Base-by-base conservation (phyloP, 2,329 filamentous ascomycete genomes). In the Aspergillus spinulosporus region DNA sequence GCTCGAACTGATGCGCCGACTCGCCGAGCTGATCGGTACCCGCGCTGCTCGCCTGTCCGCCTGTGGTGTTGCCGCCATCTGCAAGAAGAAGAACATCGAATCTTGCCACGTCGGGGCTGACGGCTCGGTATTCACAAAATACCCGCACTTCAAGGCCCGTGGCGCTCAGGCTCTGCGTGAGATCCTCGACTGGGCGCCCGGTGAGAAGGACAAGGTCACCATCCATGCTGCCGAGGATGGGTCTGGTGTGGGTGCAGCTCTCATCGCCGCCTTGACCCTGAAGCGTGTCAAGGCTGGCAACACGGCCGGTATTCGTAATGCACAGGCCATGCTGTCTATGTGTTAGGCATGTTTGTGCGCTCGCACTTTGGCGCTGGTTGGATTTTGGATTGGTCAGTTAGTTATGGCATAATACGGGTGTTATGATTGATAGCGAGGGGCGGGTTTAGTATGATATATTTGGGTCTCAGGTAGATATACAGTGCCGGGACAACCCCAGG, bases 91-190 rank as follows among this genome's bases (percentile, higher is more conserved):
- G 84, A 84, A 85, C 64, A 93, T 92, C 75, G 78, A 88, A 69
- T 83, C 84, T 37, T 96, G 90, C 79, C 94, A 97, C 74, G 94
- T 99, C 42, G 94, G 94, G 67, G 94, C 94, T 50, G 94, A 99
- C 71, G 94, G 94, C 37, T 96, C 90, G 14, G 93, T 99, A 53
- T 99, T 99, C 81, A 97, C 96, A 83, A 97, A 97, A 75, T 99
- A 99, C 78, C 94, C 94, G 9, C 89, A 96, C 78, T 99, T 99
- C 84, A 97, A 97, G 82, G 85, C 87, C 56, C 88, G 94, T 53
- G 92, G 93, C 54, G 93, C 94, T 11, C 82, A 88, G 73, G 94
- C 94, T 29, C 84, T 99, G 52, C 87, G 90, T 54, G 94, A 99
- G 80, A 97, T 99, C 63, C 85, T 99, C 37, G 93, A 96, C 80